These are phyloP conservation scores for Mycena pura DNA, from an alignment of 768 basidiomycete genomes.

Conservation along the genomic window DNA sequence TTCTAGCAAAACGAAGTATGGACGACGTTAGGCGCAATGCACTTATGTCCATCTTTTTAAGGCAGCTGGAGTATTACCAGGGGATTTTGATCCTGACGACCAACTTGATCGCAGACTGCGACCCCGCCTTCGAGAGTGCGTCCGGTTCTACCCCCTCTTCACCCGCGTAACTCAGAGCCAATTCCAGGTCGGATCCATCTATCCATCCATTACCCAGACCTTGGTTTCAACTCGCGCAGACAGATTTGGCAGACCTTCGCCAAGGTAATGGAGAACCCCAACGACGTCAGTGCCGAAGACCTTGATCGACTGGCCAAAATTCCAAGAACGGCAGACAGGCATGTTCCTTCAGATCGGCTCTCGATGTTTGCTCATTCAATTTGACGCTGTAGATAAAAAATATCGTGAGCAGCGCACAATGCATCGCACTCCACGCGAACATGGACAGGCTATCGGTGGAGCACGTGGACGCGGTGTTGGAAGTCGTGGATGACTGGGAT, in stretches of 20 bases:
- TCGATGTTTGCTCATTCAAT: neutral
- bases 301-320: conserved; percentile 28
- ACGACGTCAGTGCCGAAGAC: conserved; percentile 23
- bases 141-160: neutral
- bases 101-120: conserved; percentile 36
- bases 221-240: conserved; percentile 32
- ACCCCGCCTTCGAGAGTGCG: conserved; percentile 41
- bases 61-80: conserved; percentile 45
- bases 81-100: conserved; percentile 46
- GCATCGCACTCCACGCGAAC: conserved; percentile 27
- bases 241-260: conserved; percentile 37
- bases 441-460: conserved; percentile 23
- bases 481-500: conserved; percentile 31
- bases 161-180: neutral
- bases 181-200: conserved; percentile 42
- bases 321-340: conserved; percentile 38
- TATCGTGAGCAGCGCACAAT: conserved; percentile 33
- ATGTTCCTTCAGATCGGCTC: neutral
- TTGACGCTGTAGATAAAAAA: conserved; percentile 34
- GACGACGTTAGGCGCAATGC: conserved; percentile 39
- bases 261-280: conserved; percentile 11
- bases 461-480: conserved; percentile 29
- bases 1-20: conserved; percentile 33
- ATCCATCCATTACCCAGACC: conserved; percentile 39
- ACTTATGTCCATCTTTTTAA: conserved; percentile 43